Base-by-base conservation (phyloP, 495 filamentous ascomycete genomes). In the Neurospora tetrasperma region DNA sequence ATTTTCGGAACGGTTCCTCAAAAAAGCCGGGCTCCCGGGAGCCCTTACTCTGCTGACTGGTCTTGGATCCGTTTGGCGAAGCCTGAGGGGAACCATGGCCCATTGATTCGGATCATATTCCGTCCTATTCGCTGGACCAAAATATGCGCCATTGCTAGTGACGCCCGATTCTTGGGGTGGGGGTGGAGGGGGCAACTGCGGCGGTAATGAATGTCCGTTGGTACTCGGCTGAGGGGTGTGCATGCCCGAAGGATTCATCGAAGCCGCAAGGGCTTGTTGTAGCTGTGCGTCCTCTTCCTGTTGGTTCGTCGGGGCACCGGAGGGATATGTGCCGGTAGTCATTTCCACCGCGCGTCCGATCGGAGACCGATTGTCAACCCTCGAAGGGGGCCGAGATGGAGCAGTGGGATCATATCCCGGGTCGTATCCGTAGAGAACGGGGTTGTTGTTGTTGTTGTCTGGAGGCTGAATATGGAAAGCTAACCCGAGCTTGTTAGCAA, bases 51-150 rank as follows among this genome's bases (percentile, higher is more conserved):
- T 88, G 46, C 88, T 84, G 39, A 84, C 73, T 0, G 84, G 80
- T 7, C 72, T 74, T 11, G 81, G 79, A 10, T 82, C 78, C 6
- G 73, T 10, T 1, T 77, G 74, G 8, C 68, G 42, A 2, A 62
- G 40, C 31, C 72, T 76, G 16, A 76, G 40, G 5, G 86, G 80
- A 5, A 92, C 89, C 87, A 97, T 84, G n/a, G 89, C 91, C 94
- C 94, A 97, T 42, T 88, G 79, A 46, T 83, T 84, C n/a, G 86
- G 82, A 44, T 95, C 89, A 77, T 96, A 96, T 70, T 91, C 80
- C 18, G 86, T 84, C 23, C 88, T 86, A n/a, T 85, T 93, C 2
- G 94, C 93, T 39, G 91, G 91, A 6, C 89, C 88, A 81, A 97
- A 95, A 27, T 88, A 72, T 20, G 79, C 76, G 14, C 80, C 79